phyloP scores from a whole-genome alignment of 1,139 yeast species.

The Debaryomyces nepalensis region DNA sequence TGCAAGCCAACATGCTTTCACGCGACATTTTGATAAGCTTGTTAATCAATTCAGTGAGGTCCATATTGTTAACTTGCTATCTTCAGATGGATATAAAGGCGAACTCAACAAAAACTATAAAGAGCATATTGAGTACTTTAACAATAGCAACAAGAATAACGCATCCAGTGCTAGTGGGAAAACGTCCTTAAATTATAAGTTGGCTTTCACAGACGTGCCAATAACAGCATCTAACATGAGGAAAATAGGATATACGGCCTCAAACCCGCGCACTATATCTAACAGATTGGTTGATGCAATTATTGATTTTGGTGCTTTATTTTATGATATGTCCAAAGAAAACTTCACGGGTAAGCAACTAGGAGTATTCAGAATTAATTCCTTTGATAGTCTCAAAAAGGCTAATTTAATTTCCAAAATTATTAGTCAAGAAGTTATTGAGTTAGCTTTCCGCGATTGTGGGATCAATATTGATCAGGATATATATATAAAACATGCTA shows the following conservation, averaged over 20 bases:
- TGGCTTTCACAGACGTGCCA: conserved; percentile 39
- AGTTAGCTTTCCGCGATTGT: conserved; percentile 59
- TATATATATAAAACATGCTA: conserved; percentile 55
- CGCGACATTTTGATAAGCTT: conserved; percentile 63
- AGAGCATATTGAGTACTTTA: conserved; percentile 37
- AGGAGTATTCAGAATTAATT: conserved; percentile 68
- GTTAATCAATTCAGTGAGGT: conserved; percentile 66
- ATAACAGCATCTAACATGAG: conserved; percentile 38
- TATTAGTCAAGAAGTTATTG: conserved; percentile 64
- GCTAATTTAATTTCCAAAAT: conserved; percentile 63
- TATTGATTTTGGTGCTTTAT: conserved; percentile 67
- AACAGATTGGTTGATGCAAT: conserved; percentile 50
- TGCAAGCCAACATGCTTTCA: conserved; percentile 67
- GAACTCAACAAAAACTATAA: conserved; percentile 35
- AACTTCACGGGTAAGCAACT: conserved; percentile 66
- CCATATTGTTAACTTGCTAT: conserved; percentile 59
- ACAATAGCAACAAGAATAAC: conserved; percentile 18
- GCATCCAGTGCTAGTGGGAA: conserved; percentile 14
- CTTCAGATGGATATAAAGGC: conserved; percentile 46
- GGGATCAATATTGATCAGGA: conserved; percentile 44
- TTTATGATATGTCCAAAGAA: conserved; percentile 53
- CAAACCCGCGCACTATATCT: conserved; percentile 45
- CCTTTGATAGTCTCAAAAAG: conserved; percentile 68
- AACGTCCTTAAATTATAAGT: conserved; percentile 19
- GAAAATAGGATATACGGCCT: conserved; percentile 41